phyloP scores from a whole-genome alignment of 2,329 filamentous ascomycete species.

The Rhynchosporium graminicola region DNA sequence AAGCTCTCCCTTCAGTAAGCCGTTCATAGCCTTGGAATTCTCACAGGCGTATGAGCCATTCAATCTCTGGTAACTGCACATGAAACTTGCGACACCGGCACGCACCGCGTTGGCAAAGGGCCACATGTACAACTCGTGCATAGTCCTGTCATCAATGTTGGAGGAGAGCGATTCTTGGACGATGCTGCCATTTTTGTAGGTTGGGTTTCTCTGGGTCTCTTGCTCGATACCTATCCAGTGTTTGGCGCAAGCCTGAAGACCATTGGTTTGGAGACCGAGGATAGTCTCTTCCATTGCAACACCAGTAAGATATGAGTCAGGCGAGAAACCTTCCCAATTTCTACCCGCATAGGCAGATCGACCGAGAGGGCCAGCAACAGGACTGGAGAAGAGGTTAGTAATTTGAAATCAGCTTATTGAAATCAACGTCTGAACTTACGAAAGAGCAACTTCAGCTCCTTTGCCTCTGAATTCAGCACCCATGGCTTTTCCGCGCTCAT shows the following conservation, averaged over 20 bases:
- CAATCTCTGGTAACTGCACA: slow-evolving; percentile 79
- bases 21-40: slow-evolving; percentile 78
- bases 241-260: slow-evolving; percentile 53
- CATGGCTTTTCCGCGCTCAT: slow-evolving; percentile 70
- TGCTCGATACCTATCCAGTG: slow-evolving; percentile 75
- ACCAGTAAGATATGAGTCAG: slow-evolving; percentile 49
- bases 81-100: slow-evolving; percentile 75
- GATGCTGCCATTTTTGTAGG: slow-evolving; percentile 38
- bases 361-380: slow-evolving; percentile 64
- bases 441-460: slow-evolving; percentile 76
- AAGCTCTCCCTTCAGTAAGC: slow-evolving; percentile 78
- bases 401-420: slow-evolving; percentile 52
- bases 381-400: slow-evolving; percentile 27
- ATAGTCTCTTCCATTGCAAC: slow-evolving; percentile 62
- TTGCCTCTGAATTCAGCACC: slow-evolving; percentile 74
- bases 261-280: slow-evolving; percentile 52
- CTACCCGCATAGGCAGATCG: slow-evolving; percentile 64
- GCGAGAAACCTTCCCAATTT: slow-evolving; percentile 60
- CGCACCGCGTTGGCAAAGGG: slow-evolving; percentile 78
- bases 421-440: slow-evolving; percentile 42
- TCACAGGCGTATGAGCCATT: slow-evolving; percentile 70
- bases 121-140: slow-evolving; percentile 81
- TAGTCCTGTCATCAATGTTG: slow-evolving; percentile 73
- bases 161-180: slow-evolving; percentile 64
- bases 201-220: slow-evolving; percentile 46